Percentiles rank a stretch among this genome's conserved stretches.
Evolutionary conservation across 352 stramenopile species (phyloP).

Genomic region (Phytophthora fragariaefolia): DNA sequence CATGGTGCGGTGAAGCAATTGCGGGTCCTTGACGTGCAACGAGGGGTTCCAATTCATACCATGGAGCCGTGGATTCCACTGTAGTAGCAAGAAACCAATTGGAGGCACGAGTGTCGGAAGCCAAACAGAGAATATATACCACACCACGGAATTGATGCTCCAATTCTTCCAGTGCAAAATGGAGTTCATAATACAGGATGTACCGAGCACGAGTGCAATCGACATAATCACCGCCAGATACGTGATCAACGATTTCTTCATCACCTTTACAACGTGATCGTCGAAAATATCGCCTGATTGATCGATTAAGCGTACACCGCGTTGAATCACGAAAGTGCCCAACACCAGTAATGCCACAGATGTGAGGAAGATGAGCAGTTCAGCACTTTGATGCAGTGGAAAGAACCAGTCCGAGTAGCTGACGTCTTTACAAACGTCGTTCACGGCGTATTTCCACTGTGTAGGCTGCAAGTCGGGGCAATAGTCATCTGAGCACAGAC

Average conservation of each 20-base stretch:
- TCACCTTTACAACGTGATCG: constrained; percentile 73
- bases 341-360: constrained; percentile 71
- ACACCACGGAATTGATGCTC: constrained; percentile 76
- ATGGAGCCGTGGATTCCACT: constrained; percentile 84
- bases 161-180: constrained; percentile 70
- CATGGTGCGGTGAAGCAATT: constrained; percentile 40
- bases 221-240: constrained; percentile 79
- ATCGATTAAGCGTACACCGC: constrained; percentile 72
- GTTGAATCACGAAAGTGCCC: constrained; percentile 71
- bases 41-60: constrained; percentile 75
- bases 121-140: constrained; percentile 86
- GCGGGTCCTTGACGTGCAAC: constrained; percentile 55
- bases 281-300: constrained; percentile 79
- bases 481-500: constrained; percentile 75
- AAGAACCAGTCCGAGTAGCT: constrained; percentile 73
- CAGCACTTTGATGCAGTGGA: constrained; percentile 49
- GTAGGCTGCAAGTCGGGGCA: constrained; percentile 81
- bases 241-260: constrained; percentile 82
- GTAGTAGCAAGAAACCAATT: constrained; percentile 79
- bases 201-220: constrained; percentile 70
- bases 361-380: constrained; percentile 70
- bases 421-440: constrained; percentile 74
- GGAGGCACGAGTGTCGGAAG: constrained; percentile 77
- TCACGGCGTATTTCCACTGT: constrained; percentile 79
- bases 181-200: constrained; percentile 66